These are phyloP conservation scores for Jatropha podagrica DNA, from an alignment of 441 rosid genomes.

Conservation along the genomic window DNA sequence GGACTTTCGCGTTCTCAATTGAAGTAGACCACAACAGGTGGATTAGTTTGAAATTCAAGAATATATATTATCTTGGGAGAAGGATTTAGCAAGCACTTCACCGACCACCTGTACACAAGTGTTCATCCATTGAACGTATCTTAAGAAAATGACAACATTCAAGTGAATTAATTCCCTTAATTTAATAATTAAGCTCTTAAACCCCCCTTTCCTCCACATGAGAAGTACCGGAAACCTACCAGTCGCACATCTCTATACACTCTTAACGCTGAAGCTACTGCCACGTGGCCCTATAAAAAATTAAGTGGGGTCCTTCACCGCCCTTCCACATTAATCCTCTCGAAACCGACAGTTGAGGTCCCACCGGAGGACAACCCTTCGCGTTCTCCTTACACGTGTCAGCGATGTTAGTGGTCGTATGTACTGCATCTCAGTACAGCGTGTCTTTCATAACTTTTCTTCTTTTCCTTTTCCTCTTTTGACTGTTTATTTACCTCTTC, in stretches of 20 bases:
- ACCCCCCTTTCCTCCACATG: neutral
- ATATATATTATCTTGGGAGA: slow-evolving; percentile 1
- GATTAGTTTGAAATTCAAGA: slow-evolving; percentile 10
- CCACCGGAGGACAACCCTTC: slow-evolving; percentile 26
- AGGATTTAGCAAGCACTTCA: slow-evolving; percentile 7
- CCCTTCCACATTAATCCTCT: slow-evolving; percentile 23
- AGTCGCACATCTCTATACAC: slow-evolving; percentile 23
- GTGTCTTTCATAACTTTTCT: slow-evolving; percentile 18
- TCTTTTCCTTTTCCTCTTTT: slow-evolving; percentile 20
- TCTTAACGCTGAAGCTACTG: neutral
- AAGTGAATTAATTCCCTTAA: neutral
- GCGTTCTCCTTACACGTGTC: slow-evolving; percentile 37
- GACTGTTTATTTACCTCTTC: neutral
- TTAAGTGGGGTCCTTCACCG: slow-evolving; percentile 36
- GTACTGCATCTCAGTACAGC: neutral
- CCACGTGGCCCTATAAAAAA: slow-evolving; percentile 20
- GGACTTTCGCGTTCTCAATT: slow-evolving; percentile 2
- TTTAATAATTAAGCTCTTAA: neutral
- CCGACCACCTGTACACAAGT: slow-evolving; percentile 39
- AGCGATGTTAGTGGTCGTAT: neutral
- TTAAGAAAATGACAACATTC: neutral
- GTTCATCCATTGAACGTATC: slow-evolving; percentile 24
- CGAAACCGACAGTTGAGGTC: slow-evolving; percentile 31
- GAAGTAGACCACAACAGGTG: neutral
- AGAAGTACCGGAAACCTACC: neutral